Conservation (phyloP, 352 stramenopile genomes). For the Plasmopara viticola region DNA sequence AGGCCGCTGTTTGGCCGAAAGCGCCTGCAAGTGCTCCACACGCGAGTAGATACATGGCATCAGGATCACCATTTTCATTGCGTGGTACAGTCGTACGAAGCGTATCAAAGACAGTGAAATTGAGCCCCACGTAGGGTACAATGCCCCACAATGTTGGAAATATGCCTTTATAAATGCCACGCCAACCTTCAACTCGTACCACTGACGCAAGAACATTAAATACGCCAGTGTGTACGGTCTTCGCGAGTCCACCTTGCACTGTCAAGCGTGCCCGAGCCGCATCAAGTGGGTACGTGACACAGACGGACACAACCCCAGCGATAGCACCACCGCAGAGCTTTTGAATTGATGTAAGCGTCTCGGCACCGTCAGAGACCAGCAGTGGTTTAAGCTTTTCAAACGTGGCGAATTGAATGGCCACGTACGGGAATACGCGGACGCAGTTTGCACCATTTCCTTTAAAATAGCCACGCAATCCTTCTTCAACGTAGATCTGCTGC, state of each 20-base stretch:
- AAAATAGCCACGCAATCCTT: slow-evolving; percentile 62
- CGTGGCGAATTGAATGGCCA: slow-evolving; percentile 68
- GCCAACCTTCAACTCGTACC: slow-evolving; percentile 44
- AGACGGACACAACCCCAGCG: slow-evolving; percentile 62
- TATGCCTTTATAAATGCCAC: slow-evolving; percentile 55
- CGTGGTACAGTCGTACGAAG: slow-evolving; percentile 39
- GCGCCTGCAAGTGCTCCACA: slow-evolving; percentile 61
- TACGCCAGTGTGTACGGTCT: slow-evolving; percentile 60
- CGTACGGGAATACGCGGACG: slow-evolving; percentile 71
- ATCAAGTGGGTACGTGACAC: slow-evolving; percentile 67
- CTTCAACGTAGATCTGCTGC: slow-evolving; percentile 51
- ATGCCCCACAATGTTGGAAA: slow-evolving; percentile 61
- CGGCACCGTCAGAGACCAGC: slow-evolving; percentile 32
- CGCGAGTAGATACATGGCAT: slow-evolving; percentile 47
- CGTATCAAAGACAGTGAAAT: slow-evolving; percentile 75
- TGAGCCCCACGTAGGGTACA: slow-evolving; percentile 66
- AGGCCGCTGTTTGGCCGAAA: slow-evolving; percentile 62
- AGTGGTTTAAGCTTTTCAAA: slow-evolving; percentile 59
- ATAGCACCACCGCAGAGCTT: slow-evolving; percentile 54
- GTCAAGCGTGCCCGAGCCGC: slow-evolving; percentile 67
- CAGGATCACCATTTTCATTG: slow-evolving; percentile 39
- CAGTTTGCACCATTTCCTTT: slow-evolving; percentile 80
- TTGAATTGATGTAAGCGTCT: slow-evolving; percentile 33
- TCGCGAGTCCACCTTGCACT: slow-evolving; percentile 53
- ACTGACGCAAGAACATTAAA: slow-evolving; percentile 48